Evolutionary conservation across 2,329 filamentous ascomycete species (phyloP), one percentile per base, ranked within the genome.

Genomic region (Tolypocladium paradoxum): DNA sequence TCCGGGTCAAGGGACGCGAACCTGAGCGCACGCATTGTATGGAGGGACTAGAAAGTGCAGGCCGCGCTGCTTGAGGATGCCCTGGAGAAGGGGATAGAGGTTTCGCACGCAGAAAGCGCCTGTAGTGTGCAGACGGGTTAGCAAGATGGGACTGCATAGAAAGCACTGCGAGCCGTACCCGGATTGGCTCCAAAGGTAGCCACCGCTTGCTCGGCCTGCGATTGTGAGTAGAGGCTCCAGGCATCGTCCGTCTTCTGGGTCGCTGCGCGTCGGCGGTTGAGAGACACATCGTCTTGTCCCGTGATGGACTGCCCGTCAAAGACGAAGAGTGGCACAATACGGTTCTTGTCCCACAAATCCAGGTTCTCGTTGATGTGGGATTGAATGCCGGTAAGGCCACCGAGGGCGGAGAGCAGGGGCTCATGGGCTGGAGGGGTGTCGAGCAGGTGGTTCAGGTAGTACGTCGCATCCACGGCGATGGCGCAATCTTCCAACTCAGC

Each of bases 231-330:
- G 48, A 95, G 73, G 3, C 82, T 79, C 92, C 93, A 99, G 4
- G 92, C 93, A 54, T 85, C 75, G 59, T 88, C 81, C 50, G 89
- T 90, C 59, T 85, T 84, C 56, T 79, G 70, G 57, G 85, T 84
- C 59, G 89, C 87, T 33, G 77, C 76, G 49, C 79, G 79, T 29
- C 81, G 82, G 47, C 81, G 80, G 59, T 83, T 78, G 52, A 86
- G 76, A 27, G 83, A 75, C 55, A 84, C 76, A 48, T 88, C 83
- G 62, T 91, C 85, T 63, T 88, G 86, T 54, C 87, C 87, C 38
- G 84, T 83, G 56, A 90, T 79, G 38, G 90, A 83, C 62, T 96
- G 81, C 36, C 93, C 93, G 67, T 92, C 88, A 70, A 99, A 99
- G 50, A 99, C 78, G 68, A 99, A 97, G 57, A 95, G 74, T 2